Evolutionary conservation across 164 flowering plant species (phyloP).

Genomic region (Umbellularia californica): DNA sequence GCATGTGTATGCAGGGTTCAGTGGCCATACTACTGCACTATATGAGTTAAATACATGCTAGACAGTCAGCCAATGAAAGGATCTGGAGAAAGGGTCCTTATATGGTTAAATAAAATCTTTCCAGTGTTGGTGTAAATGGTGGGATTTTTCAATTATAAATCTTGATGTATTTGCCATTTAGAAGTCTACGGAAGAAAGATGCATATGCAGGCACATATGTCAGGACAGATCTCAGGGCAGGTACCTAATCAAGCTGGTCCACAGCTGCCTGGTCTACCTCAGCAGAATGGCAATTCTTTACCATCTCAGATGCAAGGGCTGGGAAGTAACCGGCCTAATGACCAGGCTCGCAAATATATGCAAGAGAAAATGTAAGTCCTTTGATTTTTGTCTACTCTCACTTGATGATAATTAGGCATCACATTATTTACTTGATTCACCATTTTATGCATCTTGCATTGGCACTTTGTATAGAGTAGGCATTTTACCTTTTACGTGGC

Average conservation of each 20-base stretch:
- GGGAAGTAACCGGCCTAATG: slow-evolving; percentile 27
- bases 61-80: slow-evolving; percentile 6
- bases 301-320: slow-evolving; percentile 37
- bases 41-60: slow-evolving; percentile 2
- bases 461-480: background rate
- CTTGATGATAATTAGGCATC: slow-evolving; percentile 1
- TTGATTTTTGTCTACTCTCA: slow-evolving; percentile 3
- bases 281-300: slow-evolving; percentile 54
- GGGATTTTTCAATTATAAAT: slow-evolving; percentile 9
- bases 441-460: background rate
- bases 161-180: slow-evolving; percentile 8
- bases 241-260: slow-evolving; percentile 60
- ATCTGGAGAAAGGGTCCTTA: slow-evolving; percentile 10
- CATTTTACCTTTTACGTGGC: background rate
- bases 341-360: slow-evolving; percentile 37
- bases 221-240: slow-evolving; percentile 75
- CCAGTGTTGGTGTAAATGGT: slow-evolving; percentile 13
- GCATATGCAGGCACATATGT: slow-evolving; percentile 49
- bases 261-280: slow-evolving; percentile 50
- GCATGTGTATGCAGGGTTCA: background rate
- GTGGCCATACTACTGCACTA: background rate
- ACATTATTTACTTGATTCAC: background rate
- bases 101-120: slow-evolving; percentile 4
- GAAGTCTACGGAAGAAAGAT: slow-evolving; percentile 16
- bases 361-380: slow-evolving; percentile 62